Evolutionary conservation across 1,284 basidiomycete species (phyloP), one percentile per base, ranked within the genome.

Genomic region (Puccinia coronata): DNA sequence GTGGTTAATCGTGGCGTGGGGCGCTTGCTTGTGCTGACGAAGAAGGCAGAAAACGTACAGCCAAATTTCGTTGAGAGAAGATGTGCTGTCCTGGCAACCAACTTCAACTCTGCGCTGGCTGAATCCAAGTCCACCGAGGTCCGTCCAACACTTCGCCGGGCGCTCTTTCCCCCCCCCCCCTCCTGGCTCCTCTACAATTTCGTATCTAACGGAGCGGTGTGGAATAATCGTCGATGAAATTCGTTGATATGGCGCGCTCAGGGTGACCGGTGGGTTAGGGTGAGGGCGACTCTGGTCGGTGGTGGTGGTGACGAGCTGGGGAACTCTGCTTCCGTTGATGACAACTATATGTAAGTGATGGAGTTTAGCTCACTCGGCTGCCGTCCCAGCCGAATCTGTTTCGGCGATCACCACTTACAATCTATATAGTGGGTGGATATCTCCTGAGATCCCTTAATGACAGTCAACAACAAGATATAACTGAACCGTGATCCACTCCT

Each of bases 111-210:
- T 47, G 43, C 43, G 41, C n/a, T 67, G 14, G 39, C 39, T 67
- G 36, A 23, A 67, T 41, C 36, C 36, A 67, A n/a, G 41, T 67
- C n/a, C 6, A 67, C 63, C 63, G 63, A 47, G n/a, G n/a, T 47
- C 63, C 41, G 39, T 67, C 28, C 43, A 67, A 67, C 63, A 28
- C 63, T 41, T 67, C 36, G 28, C 12, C 63, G 51, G 51, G 51
- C 51, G n/a, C 51, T 53, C 39, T 41, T 28, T 28, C 25, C 63
- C 63, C 63, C 23, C 16, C 25, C 63, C 23, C 16, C 25, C 63
- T 47, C 36, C 63, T 67, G 63, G 41, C 41, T 23, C 23, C 18
- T 67, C 41, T n/a, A 12, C 39, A 43, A 43, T 47, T 14, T 67
- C n/a, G 28, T 47, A n/a, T 16, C 63, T 14, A 67, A 20, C 23